Percentiles rank a stretch among this genome's conserved stretches.
Evolutionary conservation across 1,284 basidiomycete genomes (phyloP).

Genomic region (Hemileia vastatrix): DNA sequence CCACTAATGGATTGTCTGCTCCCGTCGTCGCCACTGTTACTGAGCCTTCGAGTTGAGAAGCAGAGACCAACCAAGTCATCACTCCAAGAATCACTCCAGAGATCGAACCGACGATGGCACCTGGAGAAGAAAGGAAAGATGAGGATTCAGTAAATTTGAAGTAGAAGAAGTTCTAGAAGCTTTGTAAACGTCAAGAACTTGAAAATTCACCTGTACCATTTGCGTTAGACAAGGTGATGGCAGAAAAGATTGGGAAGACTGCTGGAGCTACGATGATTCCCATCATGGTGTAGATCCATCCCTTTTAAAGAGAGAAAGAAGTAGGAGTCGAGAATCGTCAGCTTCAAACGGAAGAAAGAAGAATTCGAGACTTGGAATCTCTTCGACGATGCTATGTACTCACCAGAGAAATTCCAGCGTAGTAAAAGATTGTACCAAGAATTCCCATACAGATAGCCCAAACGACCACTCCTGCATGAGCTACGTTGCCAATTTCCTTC

Average conservation of each 20-base stretch:
- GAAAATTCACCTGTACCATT: not conserved
- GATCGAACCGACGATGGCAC: conserved; percentile 32
- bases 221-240: conserved; percentile 60
- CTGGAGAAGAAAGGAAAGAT: not conserved
- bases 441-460: conserved; percentile 71
- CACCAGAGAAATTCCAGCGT: conserved; percentile 79
- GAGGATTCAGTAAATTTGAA: not conserved
- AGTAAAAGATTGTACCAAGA: conserved; percentile 74
- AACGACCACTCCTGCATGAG: conserved; percentile 53
- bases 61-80: conserved; percentile 35
- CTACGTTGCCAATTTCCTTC: conserved; percentile 53
- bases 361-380: not conserved
- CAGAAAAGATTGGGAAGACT: conserved; percentile 70
- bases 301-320: too few relatives aligned
- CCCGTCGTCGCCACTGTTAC: conserved; percentile 35
- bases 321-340: too few relatives aligned
- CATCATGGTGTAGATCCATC: conserved; percentile 52
- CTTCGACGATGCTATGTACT: conserved; percentile 30
- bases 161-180: not conserved
- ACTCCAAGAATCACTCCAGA: conserved; percentile 32
- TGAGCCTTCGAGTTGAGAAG: conserved; percentile 27
- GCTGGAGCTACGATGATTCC: conserved; percentile 53
- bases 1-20: too few relatives aligned
- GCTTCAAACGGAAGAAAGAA: too few relatives aligned
- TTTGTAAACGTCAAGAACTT: not conserved